Conservation (phyloP, 108 stramenopile genomes). For the Cyclotella kingstonii region DNA sequence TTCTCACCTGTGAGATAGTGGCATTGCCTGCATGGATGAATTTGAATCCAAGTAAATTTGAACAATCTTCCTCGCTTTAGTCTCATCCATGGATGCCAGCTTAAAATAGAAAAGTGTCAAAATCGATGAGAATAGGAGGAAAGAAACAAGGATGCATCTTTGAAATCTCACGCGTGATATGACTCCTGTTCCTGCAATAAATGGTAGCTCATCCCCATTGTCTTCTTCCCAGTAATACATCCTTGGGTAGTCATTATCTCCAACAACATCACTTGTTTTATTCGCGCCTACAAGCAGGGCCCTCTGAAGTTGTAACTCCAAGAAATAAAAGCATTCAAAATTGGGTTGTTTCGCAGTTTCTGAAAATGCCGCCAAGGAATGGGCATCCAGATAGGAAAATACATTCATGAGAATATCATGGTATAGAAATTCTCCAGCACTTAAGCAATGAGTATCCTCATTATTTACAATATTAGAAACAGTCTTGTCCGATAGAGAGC, state of each 20-base stretch:
- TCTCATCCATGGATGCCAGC: conserved; percentile 47
- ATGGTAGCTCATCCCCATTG: background rate
- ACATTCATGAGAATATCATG: conserved; percentile 79
- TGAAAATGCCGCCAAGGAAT: conserved; percentile 59
- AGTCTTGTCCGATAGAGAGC: too few relatives aligned
- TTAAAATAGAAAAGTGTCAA: background rate
- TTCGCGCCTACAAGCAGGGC: conserved; percentile 42
- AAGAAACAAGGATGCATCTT: background rate
- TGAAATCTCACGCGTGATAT: conserved; percentile 36
- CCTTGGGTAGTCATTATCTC: background rate
- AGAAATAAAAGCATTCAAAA: conserved; percentile 72
- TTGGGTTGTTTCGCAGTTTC: conserved; percentile 68
- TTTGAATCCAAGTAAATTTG: conserved; percentile 65
- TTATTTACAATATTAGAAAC: too few relatives aligned
- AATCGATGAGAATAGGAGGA: background rate
- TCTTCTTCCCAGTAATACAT: background rate
- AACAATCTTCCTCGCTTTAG: conserved; percentile 47
- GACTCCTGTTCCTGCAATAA: conserved; percentile 46
- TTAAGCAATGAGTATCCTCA: background rate
- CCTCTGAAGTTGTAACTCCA: conserved; percentile 75
- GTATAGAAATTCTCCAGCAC: conserved; percentile 45
- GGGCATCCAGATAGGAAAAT: conserved; percentile 60
- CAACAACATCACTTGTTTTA: background rate
- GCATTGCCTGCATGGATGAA: conserved; percentile 57
- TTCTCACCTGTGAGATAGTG: conserved; percentile 48